These are phyloP conservation scores for Lonicera japonica DNA, from an alignment of 129 eudicot genomes.

Conservation along the genomic window DNA sequence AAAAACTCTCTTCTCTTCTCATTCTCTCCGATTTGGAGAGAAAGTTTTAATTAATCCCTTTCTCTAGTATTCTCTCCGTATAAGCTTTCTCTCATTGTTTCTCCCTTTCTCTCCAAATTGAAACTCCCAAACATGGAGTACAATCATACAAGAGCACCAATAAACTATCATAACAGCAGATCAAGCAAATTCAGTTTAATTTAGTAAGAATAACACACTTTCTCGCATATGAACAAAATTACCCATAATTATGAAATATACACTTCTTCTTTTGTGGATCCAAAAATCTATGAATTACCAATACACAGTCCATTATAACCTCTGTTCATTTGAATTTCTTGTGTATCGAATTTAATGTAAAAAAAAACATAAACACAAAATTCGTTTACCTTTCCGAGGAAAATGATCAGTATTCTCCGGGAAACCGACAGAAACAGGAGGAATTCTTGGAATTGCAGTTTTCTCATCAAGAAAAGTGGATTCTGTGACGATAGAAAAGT, in stretches of 20 bases:
- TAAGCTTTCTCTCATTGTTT: too few species aligned
- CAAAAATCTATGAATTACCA: background rate
- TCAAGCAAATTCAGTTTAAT: background rate
- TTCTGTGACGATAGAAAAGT: conserved; percentile 27
- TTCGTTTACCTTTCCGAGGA: conserved; percentile 31
- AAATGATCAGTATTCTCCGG: conserved; percentile 19
- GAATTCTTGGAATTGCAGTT: conserved; percentile 6
- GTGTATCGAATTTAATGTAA: too few species aligned
- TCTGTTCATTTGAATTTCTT: too few species aligned
- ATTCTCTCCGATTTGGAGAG: too few species aligned
- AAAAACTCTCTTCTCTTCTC: too few species aligned
- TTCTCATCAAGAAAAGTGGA: conserved; percentile 32
- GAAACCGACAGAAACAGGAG: conserved; percentile 15
- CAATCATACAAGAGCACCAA: background rate
- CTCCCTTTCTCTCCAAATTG: too few species aligned
- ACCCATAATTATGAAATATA: background rate
- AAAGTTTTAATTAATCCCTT: too few species aligned
- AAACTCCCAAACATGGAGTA: too few species aligned
- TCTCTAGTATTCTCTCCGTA: too few species aligned
- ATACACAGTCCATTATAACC: background rate
- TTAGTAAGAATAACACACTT: background rate
- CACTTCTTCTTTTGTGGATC: background rate
- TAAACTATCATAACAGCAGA: background rate
- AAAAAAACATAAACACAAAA: background rate
- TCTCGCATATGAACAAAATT: background rate